Evolutionary conservation across 208 protist genomes (phyloP).

Genomic region (Crithidia brevicula): DNA sequence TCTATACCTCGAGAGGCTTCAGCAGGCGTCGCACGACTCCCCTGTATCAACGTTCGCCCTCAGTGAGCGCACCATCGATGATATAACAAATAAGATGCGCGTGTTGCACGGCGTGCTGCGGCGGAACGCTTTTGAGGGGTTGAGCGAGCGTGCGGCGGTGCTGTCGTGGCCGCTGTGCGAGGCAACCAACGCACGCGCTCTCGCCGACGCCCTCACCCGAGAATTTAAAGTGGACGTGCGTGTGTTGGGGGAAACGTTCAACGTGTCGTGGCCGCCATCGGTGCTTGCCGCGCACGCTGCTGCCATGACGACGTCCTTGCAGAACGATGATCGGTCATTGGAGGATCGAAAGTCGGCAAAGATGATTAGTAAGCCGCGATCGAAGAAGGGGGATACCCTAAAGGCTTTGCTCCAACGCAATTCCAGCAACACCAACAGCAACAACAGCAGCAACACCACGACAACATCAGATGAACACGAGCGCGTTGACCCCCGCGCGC

Average conservation of each 20-base stretch:
- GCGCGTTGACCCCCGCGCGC: not conserved
- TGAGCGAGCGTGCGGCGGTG: conserved; percentile 77
- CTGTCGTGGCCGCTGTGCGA: conserved; percentile 79
- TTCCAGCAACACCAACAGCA: not conserved
- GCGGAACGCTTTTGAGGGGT: conserved; percentile 59
- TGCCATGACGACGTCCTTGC: too few species aligned
- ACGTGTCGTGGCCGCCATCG: conserved; percentile 36
- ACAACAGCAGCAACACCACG: not conserved
- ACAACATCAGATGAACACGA: not conserved
- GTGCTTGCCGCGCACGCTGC: not conserved
- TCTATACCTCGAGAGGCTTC: conserved; percentile 52
- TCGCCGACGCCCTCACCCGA: conserved; percentile 59
- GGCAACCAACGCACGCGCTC: conserved; percentile 46
- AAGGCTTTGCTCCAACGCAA: conserved; percentile 14
- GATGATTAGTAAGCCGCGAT: too few species aligned
- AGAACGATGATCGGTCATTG: too few species aligned
- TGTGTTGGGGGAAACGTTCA: conserved; percentile 65
- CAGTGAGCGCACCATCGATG: conserved; percentile 57
- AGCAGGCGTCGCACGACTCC: too few species aligned
- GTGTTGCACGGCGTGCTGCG: conserved; percentile 68
- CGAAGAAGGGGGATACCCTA: not conserved
- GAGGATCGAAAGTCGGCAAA: too few species aligned
- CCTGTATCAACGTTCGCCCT: conserved; percentile 59
- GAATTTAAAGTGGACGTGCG: conserved; percentile 78
- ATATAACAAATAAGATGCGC: conserved; percentile 76